Percentiles rank a stretch among this genome's conserved stretches.
These are phyloP conservation scores for Setaria italica DNA, from an alignment of 202 grass and related monocot species.

Conservation along the genomic window DNA sequence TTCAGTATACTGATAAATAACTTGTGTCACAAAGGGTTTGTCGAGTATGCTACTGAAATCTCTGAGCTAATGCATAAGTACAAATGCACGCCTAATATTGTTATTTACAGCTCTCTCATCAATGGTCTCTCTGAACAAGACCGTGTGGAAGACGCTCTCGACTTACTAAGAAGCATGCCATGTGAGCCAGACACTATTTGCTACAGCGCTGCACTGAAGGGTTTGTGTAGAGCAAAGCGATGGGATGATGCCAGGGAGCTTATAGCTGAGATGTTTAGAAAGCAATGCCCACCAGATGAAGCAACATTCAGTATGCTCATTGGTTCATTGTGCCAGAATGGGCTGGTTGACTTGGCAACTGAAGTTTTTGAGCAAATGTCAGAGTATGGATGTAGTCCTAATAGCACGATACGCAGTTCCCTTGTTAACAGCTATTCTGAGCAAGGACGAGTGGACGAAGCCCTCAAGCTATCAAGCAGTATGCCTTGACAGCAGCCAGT, in stretches of 20 bases:
- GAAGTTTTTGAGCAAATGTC: slow-evolving; percentile 31
- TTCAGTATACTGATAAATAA: slow-evolving; percentile 57
- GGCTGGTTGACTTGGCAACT: slow-evolving; percentile 20
- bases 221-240: slow-evolving; percentile 49
- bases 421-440: neutral
- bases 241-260: slow-evolving; percentile 32
- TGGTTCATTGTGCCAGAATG: slow-evolving; percentile 19
- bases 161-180: slow-evolving; percentile 46
- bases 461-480: neutral
- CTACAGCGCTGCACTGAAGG: slow-evolving; percentile 39
- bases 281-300: neutral
- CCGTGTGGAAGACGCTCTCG: slow-evolving; percentile 19
- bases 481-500: neutral
- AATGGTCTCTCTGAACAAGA: slow-evolving; percentile 49
- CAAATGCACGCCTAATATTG: slow-evolving; percentile 42
- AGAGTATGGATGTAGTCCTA: slow-evolving; percentile 18
- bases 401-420: neutral
- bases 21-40: slow-evolving; percentile 52
- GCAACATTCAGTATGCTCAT: slow-evolving; percentile 10
- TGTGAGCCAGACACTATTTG: slow-evolving; percentile 56
- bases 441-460: slow-evolving; percentile 11
- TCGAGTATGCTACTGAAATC: slow-evolving; percentile 41
- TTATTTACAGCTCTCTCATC: slow-evolving; percentile 49
- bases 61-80: slow-evolving; percentile 50
- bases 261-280: slow-evolving; percentile 36